Base-by-base conservation (phyloP, 768 basidiomycete species). In the Lyophyllum decastes region DNA sequence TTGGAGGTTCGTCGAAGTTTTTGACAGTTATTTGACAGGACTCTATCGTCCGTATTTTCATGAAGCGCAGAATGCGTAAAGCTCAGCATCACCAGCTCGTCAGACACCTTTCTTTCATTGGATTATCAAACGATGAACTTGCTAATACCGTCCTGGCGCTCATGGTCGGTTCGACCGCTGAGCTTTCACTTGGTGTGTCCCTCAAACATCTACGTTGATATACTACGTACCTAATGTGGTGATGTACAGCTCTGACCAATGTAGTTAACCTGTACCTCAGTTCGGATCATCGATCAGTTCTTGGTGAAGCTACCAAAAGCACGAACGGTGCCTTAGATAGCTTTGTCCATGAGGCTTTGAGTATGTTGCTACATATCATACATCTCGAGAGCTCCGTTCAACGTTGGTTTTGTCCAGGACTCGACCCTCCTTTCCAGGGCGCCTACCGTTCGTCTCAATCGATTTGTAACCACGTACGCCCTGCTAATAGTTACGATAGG, bases 61-160 rank as follows among this genome's bases (percentile, higher is more conserved):
- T 64, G 12, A 79, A 73, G 61, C 68, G 75, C 8, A 79, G 79
- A 61, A 82, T 77, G 59, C 66, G 66, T 22, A 77, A 81, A 27
- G 9, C 14, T 38, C 35, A 38, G 4, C 78, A 82, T 50, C 74
- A 79, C 47, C 80, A 81, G 50, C 68, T 90, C 47, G 73, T 85
- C 61, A 81, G 84, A 63, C 80, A 81, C 12, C 75, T 93, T 34
- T 76, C 79, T 27, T 82, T 78, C 21, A 70, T 85, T 24, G 83
- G 84, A 1, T 78, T 79, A 44, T 79, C 85, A 4, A 73, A 76
- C 0, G 87, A 91, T 56, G 78, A 85, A 51, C 72, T 89, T 7
- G 81, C 87, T 7, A 91, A 90, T 68, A 84, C 82, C 27, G 75
- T 92, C 17, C 70, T 94, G 41, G 90, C 90, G n/a, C 71, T 93